Conservation (phyloP, 331 rosid genomes). For the Phaseolus coccineus region DNA sequence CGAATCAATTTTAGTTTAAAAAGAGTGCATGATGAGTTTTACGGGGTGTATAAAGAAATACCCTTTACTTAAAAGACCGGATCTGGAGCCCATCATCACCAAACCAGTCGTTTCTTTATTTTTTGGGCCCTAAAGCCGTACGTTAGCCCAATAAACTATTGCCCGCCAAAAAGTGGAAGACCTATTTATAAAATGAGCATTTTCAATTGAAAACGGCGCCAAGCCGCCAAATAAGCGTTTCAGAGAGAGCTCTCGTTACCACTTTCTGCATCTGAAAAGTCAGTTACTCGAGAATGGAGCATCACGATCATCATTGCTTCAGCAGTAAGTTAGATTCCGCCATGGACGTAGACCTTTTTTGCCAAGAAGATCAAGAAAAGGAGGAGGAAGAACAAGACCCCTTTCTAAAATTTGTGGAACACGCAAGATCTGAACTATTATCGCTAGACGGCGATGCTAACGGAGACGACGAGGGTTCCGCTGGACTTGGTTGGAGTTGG, state of each 20-base stretch:
- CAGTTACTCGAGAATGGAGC: slow-evolving; percentile 34
- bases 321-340: slow-evolving; percentile 36
- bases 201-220: slow-evolving; percentile 48
- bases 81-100: neutral
- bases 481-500: slow-evolving; percentile 83
- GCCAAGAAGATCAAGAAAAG: slow-evolving; percentile 24
- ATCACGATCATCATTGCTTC: neutral
- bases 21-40: too few relatives aligned
- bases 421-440: slow-evolving; percentile 67
- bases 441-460: slow-evolving; percentile 53
- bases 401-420: slow-evolving; percentile 71
- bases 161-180: slow-evolving; percentile 42
- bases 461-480: slow-evolving; percentile 41
- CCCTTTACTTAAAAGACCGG: neutral
- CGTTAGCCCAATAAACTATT: slow-evolving; percentile 24
- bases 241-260: neutral
- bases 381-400: slow-evolving; percentile 60
- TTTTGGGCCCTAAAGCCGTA: neutral
- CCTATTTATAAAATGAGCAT: neutral
- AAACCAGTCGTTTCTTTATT: neutral
- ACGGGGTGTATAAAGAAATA: too few relatives aligned
- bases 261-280: slow-evolving; percentile 1
- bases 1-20: too few relatives aligned
- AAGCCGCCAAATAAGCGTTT: neutral
- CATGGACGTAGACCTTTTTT: slow-evolving; percentile 63